Base-by-base conservation (phyloP, 768 basidiomycete species). In the Lactifluus volemus region DNA sequence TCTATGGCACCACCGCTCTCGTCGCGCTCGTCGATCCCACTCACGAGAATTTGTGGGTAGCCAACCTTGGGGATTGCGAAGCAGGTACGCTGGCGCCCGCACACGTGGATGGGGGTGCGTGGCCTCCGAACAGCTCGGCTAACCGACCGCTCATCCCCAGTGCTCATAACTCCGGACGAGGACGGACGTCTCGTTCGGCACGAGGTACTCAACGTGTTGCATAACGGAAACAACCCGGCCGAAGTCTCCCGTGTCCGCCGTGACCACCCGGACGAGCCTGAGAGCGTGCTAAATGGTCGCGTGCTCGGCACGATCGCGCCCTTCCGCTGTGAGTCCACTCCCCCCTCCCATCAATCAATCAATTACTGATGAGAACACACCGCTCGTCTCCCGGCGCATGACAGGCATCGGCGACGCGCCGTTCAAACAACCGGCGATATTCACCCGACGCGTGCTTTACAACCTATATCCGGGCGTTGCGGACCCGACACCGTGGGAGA, bases 1-100 rank as follows among this genome's bases (percentile, higher is more conserved):
- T 91, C 82, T 86, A 88, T 66, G 89, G 89, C n/a, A 88, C 86
- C 0, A 90, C 89, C 5, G 87, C 86, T 8, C 79, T 90, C 42
- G 81, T 90, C 47, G 81, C 88, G 9, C 77, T 91, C 45, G 79
- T 88, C 47, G 87, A 89, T 72, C 86, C 88, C 42, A 75, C 81
- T 9, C 79, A 82, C 62, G 76, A 81, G 67, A 82, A 89, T 61
- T 73, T 90, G n/a, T 91, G 89, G 89, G 74, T 90, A 39, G 89
- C 88, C 2, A 89, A 89, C 67, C 76, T 91, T 29, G 89, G 89
- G 11, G 89, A 91, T 69, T 90, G 88, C 69, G 84, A 87, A 76
- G 88, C 86, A 57, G 77, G 88, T 88, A 66, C 62, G 85, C 74
- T 6, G 36, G 14, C 19, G 30, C 41, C 48, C 52, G 60, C 45